A percentile compares a stretch with the other conserved stretches of the same genome.
Conservation (phyloP, 805 yeast species). For the Candida arabinofermentans region DNA sequence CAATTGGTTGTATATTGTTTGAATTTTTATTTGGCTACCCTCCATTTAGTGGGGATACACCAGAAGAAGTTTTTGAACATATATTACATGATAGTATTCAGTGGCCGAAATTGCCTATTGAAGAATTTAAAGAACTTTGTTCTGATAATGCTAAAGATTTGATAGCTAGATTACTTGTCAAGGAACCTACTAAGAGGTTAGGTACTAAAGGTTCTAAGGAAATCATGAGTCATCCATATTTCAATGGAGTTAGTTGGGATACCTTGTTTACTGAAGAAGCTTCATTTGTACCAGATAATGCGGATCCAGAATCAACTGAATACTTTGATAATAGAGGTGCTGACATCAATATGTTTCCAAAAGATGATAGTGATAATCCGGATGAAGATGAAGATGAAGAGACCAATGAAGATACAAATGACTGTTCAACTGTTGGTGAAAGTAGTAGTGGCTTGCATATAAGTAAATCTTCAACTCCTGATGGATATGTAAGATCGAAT, state of each 20-base stretch:
- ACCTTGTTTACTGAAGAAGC: conserved; percentile 65
- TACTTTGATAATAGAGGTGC: conserved; percentile 94
- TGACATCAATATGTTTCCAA: conserved; percentile 56
- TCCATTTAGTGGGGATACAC: conserved; percentile 83
- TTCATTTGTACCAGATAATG: conserved; percentile 75
- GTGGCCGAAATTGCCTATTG: conserved; percentile 73
- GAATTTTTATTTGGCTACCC: conserved; percentile 92
- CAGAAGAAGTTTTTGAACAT: conserved; percentile 77
- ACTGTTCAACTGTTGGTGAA: conserved; percentile 7
- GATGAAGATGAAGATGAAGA: conserved; percentile 29
- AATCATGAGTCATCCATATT: conserved; percentile 75
- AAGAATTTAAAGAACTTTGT: conserved; percentile 49
- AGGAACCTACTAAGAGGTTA: conserved; percentile 63
- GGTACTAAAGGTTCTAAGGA: conserved; percentile 81
- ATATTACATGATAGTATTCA: conserved; percentile 69
- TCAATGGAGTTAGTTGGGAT: conserved; percentile 71
- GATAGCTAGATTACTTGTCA: conserved; percentile 54
- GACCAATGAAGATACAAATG: conserved; percentile 13
- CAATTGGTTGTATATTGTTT: conserved; percentile 91
- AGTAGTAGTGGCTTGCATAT: too few relatives aligned
- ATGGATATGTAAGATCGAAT: conserved; percentile 9
- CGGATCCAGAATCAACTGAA: conserved; percentile 82
- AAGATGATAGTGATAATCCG: conserved; percentile 34
- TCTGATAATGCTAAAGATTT: conserved; percentile 71
- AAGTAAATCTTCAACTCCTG: conserved; percentile 2